phyloP scores from a whole-genome alignment of 495 filamentous ascomycete species.

The Xanthoparmelia taractica region DNA sequence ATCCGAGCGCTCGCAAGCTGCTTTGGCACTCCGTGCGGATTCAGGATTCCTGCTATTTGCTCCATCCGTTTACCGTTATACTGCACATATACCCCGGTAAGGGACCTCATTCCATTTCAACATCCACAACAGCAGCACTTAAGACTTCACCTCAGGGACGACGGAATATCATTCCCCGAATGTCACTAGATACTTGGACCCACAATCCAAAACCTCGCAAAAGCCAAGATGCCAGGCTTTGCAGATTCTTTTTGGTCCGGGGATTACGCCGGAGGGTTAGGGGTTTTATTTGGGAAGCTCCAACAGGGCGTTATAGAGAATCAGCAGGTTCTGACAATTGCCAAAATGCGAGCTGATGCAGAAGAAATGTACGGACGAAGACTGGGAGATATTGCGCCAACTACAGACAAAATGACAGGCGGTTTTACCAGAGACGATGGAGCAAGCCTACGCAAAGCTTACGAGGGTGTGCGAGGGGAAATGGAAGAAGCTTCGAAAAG shows the following conservation, averaged over 20 bases:
- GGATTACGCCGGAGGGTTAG: constrained; percentile 88
- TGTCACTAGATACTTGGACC: neutral
- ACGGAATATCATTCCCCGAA: neutral
- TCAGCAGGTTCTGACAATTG: constrained; percentile 82
- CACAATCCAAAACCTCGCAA: neutral
- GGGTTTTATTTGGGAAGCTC: constrained; percentile 92
- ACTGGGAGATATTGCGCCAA: constrained; percentile 74
- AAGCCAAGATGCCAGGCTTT: constrained; percentile 66
- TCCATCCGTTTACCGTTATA: neutral
- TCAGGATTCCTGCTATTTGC: neutral
- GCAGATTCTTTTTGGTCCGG: constrained; percentile 92
- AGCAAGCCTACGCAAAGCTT: constrained; percentile 93
- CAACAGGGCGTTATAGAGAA: constrained; percentile 95
- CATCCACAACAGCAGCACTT: neutral
- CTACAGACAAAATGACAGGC: constrained; percentile 70
- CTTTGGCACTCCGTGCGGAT: neutral
- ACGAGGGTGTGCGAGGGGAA: constrained; percentile 87
- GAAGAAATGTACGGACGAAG: constrained; percentile 81
- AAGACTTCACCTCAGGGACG: neutral
- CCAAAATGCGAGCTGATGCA: constrained; percentile 90
- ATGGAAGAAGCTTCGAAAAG: constrained; percentile 88
- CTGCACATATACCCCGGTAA: neutral
- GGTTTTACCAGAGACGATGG: constrained; percentile 93
- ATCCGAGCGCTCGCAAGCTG: neutral
- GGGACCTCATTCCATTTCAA: neutral